Percentiles rank a stretch among this genome's conserved stretches.
phyloP scores from a whole-genome alignment of 1,139 yeast genomes.

The Kodamaea sp. region DNA sequence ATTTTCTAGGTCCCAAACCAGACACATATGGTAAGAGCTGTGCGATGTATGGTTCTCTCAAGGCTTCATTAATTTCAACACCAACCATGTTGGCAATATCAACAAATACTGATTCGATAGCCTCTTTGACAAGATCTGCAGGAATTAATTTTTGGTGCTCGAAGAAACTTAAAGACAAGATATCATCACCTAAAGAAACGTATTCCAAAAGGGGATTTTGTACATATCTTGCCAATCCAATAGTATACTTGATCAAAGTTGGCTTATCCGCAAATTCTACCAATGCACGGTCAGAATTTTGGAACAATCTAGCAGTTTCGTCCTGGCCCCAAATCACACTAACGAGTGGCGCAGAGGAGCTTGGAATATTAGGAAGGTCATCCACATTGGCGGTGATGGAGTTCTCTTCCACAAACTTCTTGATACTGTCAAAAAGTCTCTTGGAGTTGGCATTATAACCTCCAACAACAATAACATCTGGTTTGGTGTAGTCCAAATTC shows the following conservation, averaged over 20 bases:
- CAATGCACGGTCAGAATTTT: constrained; percentile 73
- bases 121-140: constrained; percentile 61
- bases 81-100: constrained; percentile 92
- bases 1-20: constrained; percentile 95
- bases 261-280: constrained; percentile 88
- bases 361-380: constrained; percentile 36
- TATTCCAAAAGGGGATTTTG: constrained; percentile 92
- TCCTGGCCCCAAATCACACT: constrained; percentile 84
- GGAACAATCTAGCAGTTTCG: constrained; percentile 89
- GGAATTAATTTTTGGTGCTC: constrained; percentile 74
- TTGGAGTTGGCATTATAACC: constrained; percentile 82
- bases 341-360: constrained; percentile 43
- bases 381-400: constrained; percentile 58
- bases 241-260: constrained; percentile 77
- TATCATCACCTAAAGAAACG: constrained; percentile 73
- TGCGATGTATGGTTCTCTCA: constrained; percentile 71
- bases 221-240: constrained; percentile 85
- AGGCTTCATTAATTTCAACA: constrained; percentile 88
- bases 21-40: constrained; percentile 73
- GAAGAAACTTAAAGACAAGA: constrained; percentile 70
- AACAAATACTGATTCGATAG: constrained; percentile 80
- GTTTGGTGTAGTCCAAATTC: constrained; percentile 43
- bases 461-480: constrained; percentile 88
- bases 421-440: constrained; percentile 57
- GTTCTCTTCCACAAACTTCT: constrained; percentile 58